Evolutionary conservation across 768 basidiomycete species (phyloP), one percentile per base, ranked within the genome.

Genomic region (Tubosaeta sp.): DNA sequence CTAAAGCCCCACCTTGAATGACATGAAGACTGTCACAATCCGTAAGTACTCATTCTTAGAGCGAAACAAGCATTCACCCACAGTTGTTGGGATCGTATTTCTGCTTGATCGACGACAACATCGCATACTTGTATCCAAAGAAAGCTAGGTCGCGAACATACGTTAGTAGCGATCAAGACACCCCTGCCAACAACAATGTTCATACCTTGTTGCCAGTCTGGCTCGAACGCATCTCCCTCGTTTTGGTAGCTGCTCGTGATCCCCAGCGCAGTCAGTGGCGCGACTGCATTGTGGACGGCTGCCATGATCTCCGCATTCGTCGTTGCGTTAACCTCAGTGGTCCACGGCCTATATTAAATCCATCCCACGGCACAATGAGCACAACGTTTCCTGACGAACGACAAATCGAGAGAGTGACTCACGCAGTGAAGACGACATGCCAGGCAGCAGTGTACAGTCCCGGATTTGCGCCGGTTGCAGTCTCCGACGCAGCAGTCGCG

Each of bases 231-330:
- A 19, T 49, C 49, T 3, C 45, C 63, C 46, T 63, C 60, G 31
- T 57, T 63, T 24, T 63, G 61, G 54, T 65, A 64, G 38, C 61
- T 63, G 14, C 55, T 40, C 31, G 14, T 52, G 32, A 60, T 38
- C 12, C 58, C 63, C 12, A 65, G 22, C 0, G 52, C 49, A 7
- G 46, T 39, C 44, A 65, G 24, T 0, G 60, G 58, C 9, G 36
- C 19, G 35, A 55, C 45, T 1, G 63, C 51, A 14, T 44, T 12
- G 3, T 48, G 46, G 21, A 61, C 24, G 22, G 55, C 52, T 4
- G 38, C 32, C 21, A 34, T 44, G 44, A 61, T 18, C 27, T 36
- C 29, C 9, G 44, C 16, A 11, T 22, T 51, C 9, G 30, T 54
- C 31, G 19, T 19, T 10, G 21, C 42, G 25, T n/a, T 32, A 1